Conservation (phyloP, 441 rosid genomes). For the Populus hybrid region DNA sequence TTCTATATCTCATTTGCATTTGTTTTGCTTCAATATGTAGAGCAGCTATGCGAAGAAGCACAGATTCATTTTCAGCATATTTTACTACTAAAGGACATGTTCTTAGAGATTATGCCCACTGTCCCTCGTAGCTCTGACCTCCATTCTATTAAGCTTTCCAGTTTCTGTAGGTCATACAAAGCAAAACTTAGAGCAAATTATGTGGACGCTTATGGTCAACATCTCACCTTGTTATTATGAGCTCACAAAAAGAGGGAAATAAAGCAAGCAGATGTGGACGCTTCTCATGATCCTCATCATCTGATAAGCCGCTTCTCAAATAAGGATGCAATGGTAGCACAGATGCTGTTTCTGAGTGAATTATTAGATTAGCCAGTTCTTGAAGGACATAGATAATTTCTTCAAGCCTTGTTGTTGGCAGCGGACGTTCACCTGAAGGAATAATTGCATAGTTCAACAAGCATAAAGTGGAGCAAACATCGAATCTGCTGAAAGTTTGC, state of each 20-base stretch:
- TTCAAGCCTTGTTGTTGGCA: conserved; percentile 81
- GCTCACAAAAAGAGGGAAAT: conserved; percentile 84
- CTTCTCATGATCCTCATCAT: conserved; percentile 29
- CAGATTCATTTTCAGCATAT: too few species aligned
- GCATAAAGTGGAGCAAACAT: not conserved
- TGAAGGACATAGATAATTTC: conserved; percentile 68
- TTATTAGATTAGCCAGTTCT: conserved; percentile 55
- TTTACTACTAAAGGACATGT: not conserved
- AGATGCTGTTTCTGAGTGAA: conserved; percentile 70
- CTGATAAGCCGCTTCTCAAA: conserved; percentile 48
- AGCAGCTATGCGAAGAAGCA: too few species aligned
- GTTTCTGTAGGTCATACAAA: not conserved
- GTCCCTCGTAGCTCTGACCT: not conserved
- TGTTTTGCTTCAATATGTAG: too few species aligned
- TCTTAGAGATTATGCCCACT: too few species aligned
- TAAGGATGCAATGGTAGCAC: conserved; percentile 62
- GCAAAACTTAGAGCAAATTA: too few species aligned
- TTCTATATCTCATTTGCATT: too few species aligned
- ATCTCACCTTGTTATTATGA: conserved; percentile 76
- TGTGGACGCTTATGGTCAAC: not conserved
- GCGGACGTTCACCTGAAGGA: conserved; percentile 57
- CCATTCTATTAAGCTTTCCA: not conserved
- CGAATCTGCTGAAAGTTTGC: not conserved
- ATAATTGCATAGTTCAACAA: conserved; percentile 15
- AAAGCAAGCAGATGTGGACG: conserved; percentile 76